Base-by-base conservation (phyloP, 2,329 filamentous ascomycete species). In the Fusarium cicatricum region DNA sequence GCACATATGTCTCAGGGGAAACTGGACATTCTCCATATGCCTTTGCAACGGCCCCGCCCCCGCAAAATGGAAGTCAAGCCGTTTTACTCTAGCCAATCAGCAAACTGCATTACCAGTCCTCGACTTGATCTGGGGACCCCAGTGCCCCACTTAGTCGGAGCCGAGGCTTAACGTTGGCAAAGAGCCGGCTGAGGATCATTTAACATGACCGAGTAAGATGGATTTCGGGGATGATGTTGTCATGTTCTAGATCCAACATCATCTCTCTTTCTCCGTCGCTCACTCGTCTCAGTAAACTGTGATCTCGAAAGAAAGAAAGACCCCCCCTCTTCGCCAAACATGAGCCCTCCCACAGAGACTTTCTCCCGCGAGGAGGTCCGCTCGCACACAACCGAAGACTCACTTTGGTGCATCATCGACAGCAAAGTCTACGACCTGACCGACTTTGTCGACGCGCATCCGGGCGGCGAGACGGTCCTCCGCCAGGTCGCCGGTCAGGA, bases 371-470 rank as follows among this genome's bases (percentile, higher is more conserved):
- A 79, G 51, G 83, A 91, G 74, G 90, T 95, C 66, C 87, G 88
- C 60, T 84, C 88, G 73, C 89, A 94, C 79, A 91, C 88, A 73
- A 85, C 83, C 52, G 86, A 90, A 42, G 89, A 92, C 62, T 89
- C 88, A 60, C 79, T 91, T 53, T 93, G 91, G 89, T 89, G 90
- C 76, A 88, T 96, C 70, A 87, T 96, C 75, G 91, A 96, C 79
- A 87, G 90, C 76, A 89, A 88, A 69, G 90, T 96, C 71, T 96
- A 96, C 80, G 90, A 96, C 76, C 83, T 93, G 11, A 88, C 88
- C 57, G 91, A 96, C 64, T 96, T 96, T 74, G 75, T 92, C 65
- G 90, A 95, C 71, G 91, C 90, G 17, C 92, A 96, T 70, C 92
- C 92, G 1, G 91, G 91, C 65, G 92, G 91, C 68, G 86, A 88